Conservation (phyloP, 345 rosid species). For the Linum usitatissimum region DNA sequence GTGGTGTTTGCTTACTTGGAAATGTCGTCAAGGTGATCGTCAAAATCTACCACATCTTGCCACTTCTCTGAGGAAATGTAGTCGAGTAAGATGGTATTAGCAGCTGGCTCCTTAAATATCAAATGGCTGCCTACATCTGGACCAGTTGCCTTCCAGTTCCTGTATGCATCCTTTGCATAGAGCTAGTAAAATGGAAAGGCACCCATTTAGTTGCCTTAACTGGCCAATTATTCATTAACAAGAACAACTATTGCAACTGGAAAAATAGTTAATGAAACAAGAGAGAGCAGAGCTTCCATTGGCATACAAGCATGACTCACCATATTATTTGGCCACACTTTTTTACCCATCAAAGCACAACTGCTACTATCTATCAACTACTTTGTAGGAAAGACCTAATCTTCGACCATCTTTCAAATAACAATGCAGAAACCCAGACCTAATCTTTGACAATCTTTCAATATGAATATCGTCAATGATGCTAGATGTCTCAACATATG, state of each 20-base stretch:
- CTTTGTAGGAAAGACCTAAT: too few species aligned
- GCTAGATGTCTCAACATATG: too few species aligned
- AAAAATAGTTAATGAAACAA: background rate
- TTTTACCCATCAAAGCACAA: background rate
- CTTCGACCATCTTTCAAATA: too few species aligned
- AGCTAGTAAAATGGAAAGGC: constrained; percentile 35
- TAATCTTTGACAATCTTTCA: background rate
- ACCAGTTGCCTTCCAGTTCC: constrained; percentile 70
- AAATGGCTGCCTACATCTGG: constrained; percentile 56
- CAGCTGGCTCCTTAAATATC: constrained; percentile 68
- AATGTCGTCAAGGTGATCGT: constrained; percentile 87
- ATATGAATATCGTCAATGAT: background rate
- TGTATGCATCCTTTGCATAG: constrained; percentile 72
- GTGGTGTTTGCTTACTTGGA: constrained; percentile 41
- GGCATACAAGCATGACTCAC: background rate
- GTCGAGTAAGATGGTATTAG: constrained; percentile 57
- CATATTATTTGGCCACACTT: background rate
- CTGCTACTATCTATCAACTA: too few species aligned
- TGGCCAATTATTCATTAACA: too few species aligned
- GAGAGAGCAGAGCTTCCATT: too few species aligned
- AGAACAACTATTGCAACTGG: too few species aligned
- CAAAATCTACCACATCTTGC: constrained; percentile 74
- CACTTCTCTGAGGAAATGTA: constrained; percentile 67
- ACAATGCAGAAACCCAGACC: background rate
- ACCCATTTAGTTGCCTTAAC: background rate